These are phyloP conservation scores for Sporisorium iseilematis-ciliati DNA, from an alignment of 1,284 basidiomycete genomes.

Conservation along the genomic window DNA sequence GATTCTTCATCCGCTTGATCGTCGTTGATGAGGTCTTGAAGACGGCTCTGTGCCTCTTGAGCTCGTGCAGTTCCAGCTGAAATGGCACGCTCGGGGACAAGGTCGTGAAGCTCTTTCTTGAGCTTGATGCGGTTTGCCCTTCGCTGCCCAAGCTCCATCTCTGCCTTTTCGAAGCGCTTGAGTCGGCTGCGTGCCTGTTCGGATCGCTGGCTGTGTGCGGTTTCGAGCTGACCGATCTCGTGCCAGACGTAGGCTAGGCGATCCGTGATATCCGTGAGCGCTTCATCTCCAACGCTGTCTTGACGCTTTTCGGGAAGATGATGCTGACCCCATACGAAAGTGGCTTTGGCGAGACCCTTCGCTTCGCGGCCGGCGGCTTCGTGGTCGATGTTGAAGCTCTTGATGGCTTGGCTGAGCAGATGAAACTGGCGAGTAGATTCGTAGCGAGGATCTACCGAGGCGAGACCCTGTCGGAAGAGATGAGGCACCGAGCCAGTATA, in stretches of 20 bases:
- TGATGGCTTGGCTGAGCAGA: constrained; percentile 56
- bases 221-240: constrained; percentile 59
- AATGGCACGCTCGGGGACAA: constrained; percentile 56
- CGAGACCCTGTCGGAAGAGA: constrained; percentile 56
- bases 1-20: constrained; percentile 59
- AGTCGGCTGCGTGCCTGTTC: constrained; percentile 54
- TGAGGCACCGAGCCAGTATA: constrained; percentile 61
- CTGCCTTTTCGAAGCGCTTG: constrained; percentile 55
- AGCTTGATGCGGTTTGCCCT: constrained; percentile 54
- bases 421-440: constrained; percentile 59
- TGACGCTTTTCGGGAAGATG: constrained; percentile 56
- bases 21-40: constrained; percentile 50
- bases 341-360: constrained; percentile 54
- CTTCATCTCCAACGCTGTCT: constrained; percentile 57
- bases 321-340: constrained; percentile 58
- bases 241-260: constrained; percentile 60
- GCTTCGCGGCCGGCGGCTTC: constrained; percentile 56
- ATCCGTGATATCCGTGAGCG: constrained; percentile 57
- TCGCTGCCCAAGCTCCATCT: constrained; percentile 53
- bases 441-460: constrained; percentile 62
- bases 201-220: constrained; percentile 51
- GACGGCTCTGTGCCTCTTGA: constrained; percentile 45
- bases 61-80: constrained; percentile 23
- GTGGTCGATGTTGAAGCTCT: constrained; percentile 61
- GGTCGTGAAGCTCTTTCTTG: constrained; percentile 55